Base-by-base conservation (phyloP, 164 flowering plant genomes). In the Magnolia sinica region DNA sequence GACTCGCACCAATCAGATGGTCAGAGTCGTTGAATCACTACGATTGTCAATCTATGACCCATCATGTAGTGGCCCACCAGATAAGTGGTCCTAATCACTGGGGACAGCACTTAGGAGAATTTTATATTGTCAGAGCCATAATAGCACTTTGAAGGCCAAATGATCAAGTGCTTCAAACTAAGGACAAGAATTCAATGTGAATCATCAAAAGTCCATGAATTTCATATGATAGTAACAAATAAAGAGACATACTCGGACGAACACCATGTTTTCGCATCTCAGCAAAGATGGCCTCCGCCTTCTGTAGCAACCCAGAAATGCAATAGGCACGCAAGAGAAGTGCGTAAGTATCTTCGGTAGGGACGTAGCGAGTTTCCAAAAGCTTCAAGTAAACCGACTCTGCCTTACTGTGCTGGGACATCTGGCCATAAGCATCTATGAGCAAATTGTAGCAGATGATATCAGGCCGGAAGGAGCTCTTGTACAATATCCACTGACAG, bases 261-360 rank as follows among this genome's bases (percentile, higher is more conserved):
- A 87, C 77, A 50, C 92, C 86, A 76, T 83, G 71, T 70, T 82
- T 88, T 68, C 87, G 72, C 94, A 92, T 89, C 83, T 91, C 97
- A 72, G 85, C 82, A 81, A 89, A 87, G 73, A 91, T 84, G 51
- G 92, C 97, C 77, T 90, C 95, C 77, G 96, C 97, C 74, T 90
- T 91, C 64, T 86, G 89, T 71, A 86, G 81, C 78, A 84, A 77
- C 24, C 90, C 87, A 64, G 87, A 82, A 73, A 29, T 81, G 86
- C 94, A 90, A 76, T 89, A 94, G 50, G 94, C 91, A 68, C 85
- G 87, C 50, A 94, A 20, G 75, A 94, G 91, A 83, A 90, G 89
- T 14, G 98, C 96, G 81, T 91, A 92, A 59, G 98, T 92, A 79
- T 94, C 96, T 75, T 92, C 94, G 3, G 91, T 91, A 55, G 98